Base-by-base conservation (phyloP, 768 basidiomycete genomes). In the Amanita thiersii region DNA sequence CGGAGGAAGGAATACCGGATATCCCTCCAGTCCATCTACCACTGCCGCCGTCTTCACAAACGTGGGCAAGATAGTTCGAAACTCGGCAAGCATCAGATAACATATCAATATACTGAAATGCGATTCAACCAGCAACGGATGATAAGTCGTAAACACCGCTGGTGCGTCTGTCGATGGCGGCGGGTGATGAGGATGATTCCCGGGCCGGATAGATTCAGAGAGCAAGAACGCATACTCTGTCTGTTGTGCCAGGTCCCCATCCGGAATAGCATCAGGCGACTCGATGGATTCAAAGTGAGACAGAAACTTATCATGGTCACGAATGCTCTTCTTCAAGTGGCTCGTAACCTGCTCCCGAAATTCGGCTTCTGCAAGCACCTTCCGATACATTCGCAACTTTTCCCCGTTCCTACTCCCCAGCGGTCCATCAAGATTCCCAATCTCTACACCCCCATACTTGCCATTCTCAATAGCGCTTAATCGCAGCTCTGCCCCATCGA, bases 61-160 rank as follows among this genome's bases (percentile, higher is more conserved):
- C 0, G 75, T 71, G 5, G 74, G 69, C 8, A 88, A 61, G 21
- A 88, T 61, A 8, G 63, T 59, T 2, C 67, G 52, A 50, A 91
- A 79, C 47, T 91, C 84, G 3, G 80, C 88, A 12, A 90, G 73
- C 70, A 93, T 75, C 44, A 92, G 65, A 30, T 77, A 67, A 49
- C 79, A 78, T 47, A 90, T 68, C 24, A 93, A 69, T 40, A 89
- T 68, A 49, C 77, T 83, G 64, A 83, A 93, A 54, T 86, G 81
- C 3, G 87, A 81, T 56, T 93, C 90, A 44, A 91, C 82, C 37
- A 92, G 75, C 40, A 93, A 72, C 10, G 90, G 90, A 50, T 93
- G 90, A 53, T 92, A 93, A 0, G 90, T 89, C 38, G 90, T 87
- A 64, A 86, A 85, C 53, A 75, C 70, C n/a, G 75, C 59, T 1